Evolutionary conservation across 148 eudicot species (phyloP).

Genomic region (Vaccinium macrocarpon): DNA sequence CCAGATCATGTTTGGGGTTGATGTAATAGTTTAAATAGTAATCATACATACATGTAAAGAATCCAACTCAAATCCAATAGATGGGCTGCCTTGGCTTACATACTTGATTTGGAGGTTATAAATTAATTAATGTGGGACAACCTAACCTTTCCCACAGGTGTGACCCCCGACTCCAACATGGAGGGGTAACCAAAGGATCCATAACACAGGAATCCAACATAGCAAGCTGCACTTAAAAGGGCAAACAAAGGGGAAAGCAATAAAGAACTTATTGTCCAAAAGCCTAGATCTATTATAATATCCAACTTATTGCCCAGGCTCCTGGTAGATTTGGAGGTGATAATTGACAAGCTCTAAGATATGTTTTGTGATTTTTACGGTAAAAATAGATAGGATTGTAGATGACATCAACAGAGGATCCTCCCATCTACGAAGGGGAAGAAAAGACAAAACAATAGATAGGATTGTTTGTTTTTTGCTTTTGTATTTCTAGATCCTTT

Average conservation of each 20-base stretch:
- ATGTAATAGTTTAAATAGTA: neutral
- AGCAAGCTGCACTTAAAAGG: neutral
- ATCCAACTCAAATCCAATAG: neutral
- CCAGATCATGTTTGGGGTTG: neutral
- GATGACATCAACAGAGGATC: neutral
- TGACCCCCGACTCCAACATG: neutral
- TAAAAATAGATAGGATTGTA: neutral
- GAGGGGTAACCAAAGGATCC: neutral
- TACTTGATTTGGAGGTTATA: neutral
- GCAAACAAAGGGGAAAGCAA: neutral
- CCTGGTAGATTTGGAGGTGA: neutral
- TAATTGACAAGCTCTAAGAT: neutral
- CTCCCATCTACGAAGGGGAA: neutral
- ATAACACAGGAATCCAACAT: neutral
- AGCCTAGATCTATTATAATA: neutral
- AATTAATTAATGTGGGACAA: neutral
- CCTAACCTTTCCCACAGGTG: neutral
- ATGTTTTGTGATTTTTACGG: neutral
- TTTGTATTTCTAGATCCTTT: neutral
- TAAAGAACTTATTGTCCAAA: neutral
- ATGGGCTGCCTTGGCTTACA: neutral
- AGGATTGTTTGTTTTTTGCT: neutral
- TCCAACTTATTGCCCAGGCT: neutral
- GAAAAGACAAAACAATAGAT: neutral
- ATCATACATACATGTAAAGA: neutral